Evolutionary conservation across 1,284 basidiomycete species (phyloP), one percentile per base, ranked within the genome.

Genomic region (Acaromyces ingoldii): DNA sequence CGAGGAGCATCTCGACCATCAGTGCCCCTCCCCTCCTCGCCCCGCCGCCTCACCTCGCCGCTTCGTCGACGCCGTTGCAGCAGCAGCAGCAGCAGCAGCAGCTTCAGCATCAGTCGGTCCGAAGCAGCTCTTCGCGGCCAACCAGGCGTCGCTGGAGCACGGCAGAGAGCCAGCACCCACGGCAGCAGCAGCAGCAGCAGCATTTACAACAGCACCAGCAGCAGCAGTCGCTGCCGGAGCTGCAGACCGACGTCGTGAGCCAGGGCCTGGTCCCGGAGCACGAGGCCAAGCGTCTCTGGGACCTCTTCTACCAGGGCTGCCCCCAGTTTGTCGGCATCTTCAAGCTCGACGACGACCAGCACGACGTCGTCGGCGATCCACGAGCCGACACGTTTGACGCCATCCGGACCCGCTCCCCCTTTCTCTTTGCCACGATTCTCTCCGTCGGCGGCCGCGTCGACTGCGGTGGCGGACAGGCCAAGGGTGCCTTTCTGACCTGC

Each of bases 281-380:
- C 61, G 86, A 85, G 15, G 91, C 92, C 74, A 55, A 50, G 40
- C 56, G 62, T 17, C 60, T 65, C 61, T 72, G 66, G 52, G 65
- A 63, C 61, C 69, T 63, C 40, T 63, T 54, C 59, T 62, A 63
- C 65, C 66, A 76, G 64, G 74, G 70, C 65, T 62, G 69, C 50
- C 43, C 26, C 78, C 91, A 89, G 67, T 95, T 95, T 81, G 93
- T 93, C 79, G 85, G 87, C 51, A 91, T 91, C 50, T 93, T 90
- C 77, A 88, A 93, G 78, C 83, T 92, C 73, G 93, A 93, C 79
- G 90, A 93, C 57, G 90, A 90, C 36, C 81, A 93, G 80, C 90
- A 93, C 57, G 89, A 90, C 34, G 81, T 92, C 46, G 92, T 91
- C 79, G 89, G n/a, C 25, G 40, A 92, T 77, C 86, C 88, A 26